Evolutionary conservation across 1,284 basidiomycete genomes (phyloP).

Genomic region (Cryptococcus wingfieldii): DNA sequence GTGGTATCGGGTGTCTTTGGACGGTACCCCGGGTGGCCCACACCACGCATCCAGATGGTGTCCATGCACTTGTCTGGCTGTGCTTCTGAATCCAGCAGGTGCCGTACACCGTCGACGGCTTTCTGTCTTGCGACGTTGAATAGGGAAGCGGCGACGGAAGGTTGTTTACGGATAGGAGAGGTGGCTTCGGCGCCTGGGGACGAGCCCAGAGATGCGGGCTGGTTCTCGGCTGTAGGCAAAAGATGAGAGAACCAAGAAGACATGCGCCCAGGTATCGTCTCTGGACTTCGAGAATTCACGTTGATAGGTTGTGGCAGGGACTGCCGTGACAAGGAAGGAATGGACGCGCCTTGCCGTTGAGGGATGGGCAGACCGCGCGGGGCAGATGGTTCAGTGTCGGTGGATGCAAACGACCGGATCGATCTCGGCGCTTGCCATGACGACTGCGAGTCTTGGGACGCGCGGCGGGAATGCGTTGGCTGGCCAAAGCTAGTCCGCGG

Average conservation of each 20-base stretch:
- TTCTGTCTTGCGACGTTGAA: slow-evolving; percentile 45
- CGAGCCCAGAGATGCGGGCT: slow-evolving; percentile 2
- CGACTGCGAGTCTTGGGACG: slow-evolving; percentile 30
- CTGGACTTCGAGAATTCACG: slow-evolving; percentile 10
- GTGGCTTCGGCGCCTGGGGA: not conserved
- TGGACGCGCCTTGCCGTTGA: slow-evolving; percentile 28
- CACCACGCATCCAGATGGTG: slow-evolving; percentile 77
- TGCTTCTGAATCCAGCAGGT: slow-evolving; percentile 72
- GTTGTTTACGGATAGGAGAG: slow-evolving; percentile 30
- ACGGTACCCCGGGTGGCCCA: slow-evolving; percentile 58
- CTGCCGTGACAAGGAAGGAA: slow-evolving; percentile 28
- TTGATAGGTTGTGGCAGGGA: slow-evolving; percentile 23
- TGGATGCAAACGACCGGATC: slow-evolving; percentile 20
- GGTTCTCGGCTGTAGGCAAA: slow-evolving; percentile 26
- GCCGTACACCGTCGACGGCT: slow-evolving; percentile 57
- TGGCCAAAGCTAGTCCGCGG: slow-evolving; percentile 8
- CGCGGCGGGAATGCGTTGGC: slow-evolving; percentile 18
- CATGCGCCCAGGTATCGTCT: slow-evolving; percentile 32
- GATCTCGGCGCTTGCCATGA: slow-evolving; percentile 25
- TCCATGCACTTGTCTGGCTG: slow-evolving; percentile 72
- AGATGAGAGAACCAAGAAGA: slow-evolving; percentile 45
- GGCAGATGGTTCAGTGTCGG: slow-evolving; percentile 14
- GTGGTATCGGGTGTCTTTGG: slow-evolving; percentile 37
- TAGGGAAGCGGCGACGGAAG: slow-evolving; percentile 38
- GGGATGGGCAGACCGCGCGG: slow-evolving; percentile 23